A percentile compares a stretch with the other conserved stretches of the same genome.
Evolutionary conservation across 2,329 filamentous ascomycete species (phyloP).

Genomic region (Emergomyces africanus): DNA sequence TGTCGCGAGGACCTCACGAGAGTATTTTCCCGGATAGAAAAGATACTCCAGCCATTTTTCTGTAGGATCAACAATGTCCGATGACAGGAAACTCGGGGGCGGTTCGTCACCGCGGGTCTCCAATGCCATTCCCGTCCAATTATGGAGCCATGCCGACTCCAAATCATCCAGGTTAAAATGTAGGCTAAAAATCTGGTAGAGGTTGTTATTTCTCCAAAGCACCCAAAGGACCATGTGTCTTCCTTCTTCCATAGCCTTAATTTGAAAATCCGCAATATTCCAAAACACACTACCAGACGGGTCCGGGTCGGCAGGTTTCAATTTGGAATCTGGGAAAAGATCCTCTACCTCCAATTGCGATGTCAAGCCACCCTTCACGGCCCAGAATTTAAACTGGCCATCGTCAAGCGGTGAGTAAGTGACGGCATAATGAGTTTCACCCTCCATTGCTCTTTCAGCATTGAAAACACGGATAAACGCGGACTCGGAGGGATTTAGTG

Average conservation of each 20-base stretch:
- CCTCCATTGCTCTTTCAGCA: constrained; percentile 34
- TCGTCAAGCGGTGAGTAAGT: constrained; percentile 80
- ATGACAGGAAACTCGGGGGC: constrained; percentile 46
- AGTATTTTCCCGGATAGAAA: constrained; percentile 72
- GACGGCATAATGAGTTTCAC: constrained; percentile 49
- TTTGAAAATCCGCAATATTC: constrained; percentile 64
- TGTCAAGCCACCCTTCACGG: constrained; percentile 50
- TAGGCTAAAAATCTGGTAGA: constrained; percentile 60
- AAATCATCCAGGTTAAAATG: constrained; percentile 58
- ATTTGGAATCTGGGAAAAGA: constrained; percentile 49
- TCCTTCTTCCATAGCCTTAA: constrained; percentile 43
- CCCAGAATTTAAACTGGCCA: constrained; percentile 93
- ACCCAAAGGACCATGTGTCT: constrained; percentile 55
- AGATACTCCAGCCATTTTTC: constrained; percentile 82
- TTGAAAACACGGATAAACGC: constrained; percentile 64
- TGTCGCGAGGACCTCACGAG: constrained; percentile 65
- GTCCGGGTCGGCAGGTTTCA: constrained; percentile 52
- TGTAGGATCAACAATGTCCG: constrained; percentile 55
- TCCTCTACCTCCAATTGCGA: constrained; percentile 52
- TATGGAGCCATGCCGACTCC: constrained; percentile 47
- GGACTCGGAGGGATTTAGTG: constrained; percentile 64
- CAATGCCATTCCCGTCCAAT: constrained; percentile 58
- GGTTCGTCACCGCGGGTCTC: constrained; percentile 43
- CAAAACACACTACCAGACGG: constrained; percentile 60
- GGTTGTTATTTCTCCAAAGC: constrained; percentile 73